Evolutionary conservation across 345 rosid genomes (phyloP).

Genomic region (Eucalyptus pauciflora): DNA sequence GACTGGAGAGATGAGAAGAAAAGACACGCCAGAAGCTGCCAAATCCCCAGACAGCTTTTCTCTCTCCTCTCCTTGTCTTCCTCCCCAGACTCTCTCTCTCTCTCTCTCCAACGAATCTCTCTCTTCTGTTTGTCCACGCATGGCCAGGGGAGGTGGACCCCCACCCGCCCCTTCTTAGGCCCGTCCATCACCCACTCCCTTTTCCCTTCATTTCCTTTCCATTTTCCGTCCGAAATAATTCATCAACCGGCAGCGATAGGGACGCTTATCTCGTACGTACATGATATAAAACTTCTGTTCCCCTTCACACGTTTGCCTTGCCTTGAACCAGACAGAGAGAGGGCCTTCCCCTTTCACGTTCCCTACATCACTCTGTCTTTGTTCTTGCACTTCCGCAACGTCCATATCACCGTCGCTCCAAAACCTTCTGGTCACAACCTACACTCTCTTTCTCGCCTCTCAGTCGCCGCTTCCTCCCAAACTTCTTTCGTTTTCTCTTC

Average conservation of each 20-base stretch:
- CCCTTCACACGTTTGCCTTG: neutral
- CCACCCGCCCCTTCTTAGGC: neutral
- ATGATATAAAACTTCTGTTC: neutral
- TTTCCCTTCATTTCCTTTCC: neutral
- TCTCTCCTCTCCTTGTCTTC: neutral
- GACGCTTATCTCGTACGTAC: neutral
- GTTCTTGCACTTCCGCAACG: neutral
- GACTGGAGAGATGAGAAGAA: neutral
- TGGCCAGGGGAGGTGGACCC: neutral
- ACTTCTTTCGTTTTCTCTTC: neutral
- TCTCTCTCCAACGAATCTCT: neutral
- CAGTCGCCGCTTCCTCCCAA: neutral
- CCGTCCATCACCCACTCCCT: neutral
- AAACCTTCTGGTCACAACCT: neutral
- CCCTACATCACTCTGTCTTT: neutral
- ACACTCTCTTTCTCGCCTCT: neutral
- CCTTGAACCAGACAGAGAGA: neutral
- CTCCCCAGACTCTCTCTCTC: neutral
- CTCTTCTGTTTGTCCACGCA: neutral
- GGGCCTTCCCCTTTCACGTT: neutral
- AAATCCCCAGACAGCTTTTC: neutral
- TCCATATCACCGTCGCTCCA: neutral
- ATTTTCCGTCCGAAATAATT: neutral
- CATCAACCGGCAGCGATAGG: neutral
- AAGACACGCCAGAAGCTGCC: neutral